A percentile compares a stretch with the other conserved stretches of the same genome.
phyloP scores from a whole-genome alignment of 805 yeast genomes.

The Hemisphaericaspora nanyangensis region DNA sequence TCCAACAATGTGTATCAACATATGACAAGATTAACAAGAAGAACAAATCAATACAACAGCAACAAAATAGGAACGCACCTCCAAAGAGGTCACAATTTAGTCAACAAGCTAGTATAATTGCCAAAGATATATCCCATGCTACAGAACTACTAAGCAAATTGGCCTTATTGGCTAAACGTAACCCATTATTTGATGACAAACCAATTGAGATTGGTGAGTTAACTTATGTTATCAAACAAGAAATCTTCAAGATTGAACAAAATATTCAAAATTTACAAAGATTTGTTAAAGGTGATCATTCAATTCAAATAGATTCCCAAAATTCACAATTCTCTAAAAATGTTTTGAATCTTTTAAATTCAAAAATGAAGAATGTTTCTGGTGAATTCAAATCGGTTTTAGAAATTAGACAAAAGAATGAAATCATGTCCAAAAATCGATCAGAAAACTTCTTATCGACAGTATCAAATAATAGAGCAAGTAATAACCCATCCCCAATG shows the following conservation, averaged over 20 bases:
- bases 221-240: slow-evolving; percentile 84
- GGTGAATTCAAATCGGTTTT: slow-evolving; percentile 90
- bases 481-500: slow-evolving; percentile 26
- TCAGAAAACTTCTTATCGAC: slow-evolving; percentile 77
- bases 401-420: slow-evolving; percentile 80
- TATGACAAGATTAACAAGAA: slow-evolving; percentile 59
- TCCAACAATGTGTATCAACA: slow-evolving; percentile 83
- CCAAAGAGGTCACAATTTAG: slow-evolving; percentile 35
- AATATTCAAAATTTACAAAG: slow-evolving; percentile 59
- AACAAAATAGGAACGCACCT: slow-evolving; percentile 10
- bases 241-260: slow-evolving; percentile 76
- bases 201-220: slow-evolving; percentile 92
- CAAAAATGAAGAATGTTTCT: slow-evolving; percentile 86
- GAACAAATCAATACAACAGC: slow-evolving; percentile 18
- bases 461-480: slow-evolving; percentile 26
- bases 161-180: slow-evolving; percentile 81
- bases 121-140: slow-evolving; percentile 83
- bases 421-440: slow-evolving; percentile 72
- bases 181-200: slow-evolving; percentile 88
- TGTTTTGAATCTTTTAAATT: slow-evolving; percentile 81
- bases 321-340: slow-evolving; percentile 73
- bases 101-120: slow-evolving; percentile 74
- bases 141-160: slow-evolving; percentile 77
- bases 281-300: slow-evolving; percentile 43
- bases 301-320: slow-evolving; percentile 51